These are phyloP conservation scores for Pugionium dolabratum DNA, from an alignment of 345 rosid genomes.

Conservation along the genomic window DNA sequence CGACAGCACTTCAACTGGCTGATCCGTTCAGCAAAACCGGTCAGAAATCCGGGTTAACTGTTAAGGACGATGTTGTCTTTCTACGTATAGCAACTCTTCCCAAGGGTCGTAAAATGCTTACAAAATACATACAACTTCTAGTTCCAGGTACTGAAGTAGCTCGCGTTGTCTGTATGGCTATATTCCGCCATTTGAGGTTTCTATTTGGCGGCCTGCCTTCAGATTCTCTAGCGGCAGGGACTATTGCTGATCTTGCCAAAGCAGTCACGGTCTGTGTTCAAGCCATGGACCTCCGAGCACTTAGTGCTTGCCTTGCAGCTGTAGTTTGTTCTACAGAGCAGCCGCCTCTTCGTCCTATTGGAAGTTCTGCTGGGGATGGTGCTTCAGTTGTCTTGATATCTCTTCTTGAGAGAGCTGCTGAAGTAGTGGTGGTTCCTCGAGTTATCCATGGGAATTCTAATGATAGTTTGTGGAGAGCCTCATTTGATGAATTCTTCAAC, in stretches of 20 bases:
- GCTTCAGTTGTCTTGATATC: slow-evolving; percentile 74
- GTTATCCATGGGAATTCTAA: slow-evolving; percentile 53
- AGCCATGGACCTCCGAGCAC: slow-evolving; percentile 88
- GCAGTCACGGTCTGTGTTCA: slow-evolving; percentile 64
- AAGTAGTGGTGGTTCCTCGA: slow-evolving; percentile 51
- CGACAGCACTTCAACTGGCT: slow-evolving; percentile 84
- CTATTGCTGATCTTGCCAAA: slow-evolving; percentile 66
- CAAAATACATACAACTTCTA: slow-evolving; percentile 76
- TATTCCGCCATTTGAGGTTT: slow-evolving; percentile 90
- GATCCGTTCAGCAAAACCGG: slow-evolving; percentile 83
- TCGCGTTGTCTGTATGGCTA: slow-evolving; percentile 88
- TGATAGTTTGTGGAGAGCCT: slow-evolving; percentile 88
- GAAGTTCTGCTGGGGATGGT: slow-evolving; percentile 87
- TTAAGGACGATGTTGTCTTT: slow-evolving; percentile 82
- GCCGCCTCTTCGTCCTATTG: slow-evolving; percentile 95
- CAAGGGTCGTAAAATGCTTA: slow-evolving; percentile 79
- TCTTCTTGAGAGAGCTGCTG: slow-evolving; percentile 86
- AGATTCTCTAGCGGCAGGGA: slow-evolving; percentile 67
- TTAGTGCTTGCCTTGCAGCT: slow-evolving; percentile 95
- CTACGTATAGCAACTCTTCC: slow-evolving; percentile 79
- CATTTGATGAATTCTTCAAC: slow-evolving; percentile 88
- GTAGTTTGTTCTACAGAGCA: slow-evolving; percentile 96
- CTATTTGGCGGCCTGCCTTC: slow-evolving; percentile 83
- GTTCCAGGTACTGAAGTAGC: slow-evolving; percentile 88
- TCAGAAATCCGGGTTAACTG: slow-evolving; percentile 52